A percentile compares a stretch with the other conserved stretches of the same genome.
Evolutionary conservation across 2,329 filamentous ascomycete genomes (phyloP).

Genomic region (Teratosphaeria nubilosa): DNA sequence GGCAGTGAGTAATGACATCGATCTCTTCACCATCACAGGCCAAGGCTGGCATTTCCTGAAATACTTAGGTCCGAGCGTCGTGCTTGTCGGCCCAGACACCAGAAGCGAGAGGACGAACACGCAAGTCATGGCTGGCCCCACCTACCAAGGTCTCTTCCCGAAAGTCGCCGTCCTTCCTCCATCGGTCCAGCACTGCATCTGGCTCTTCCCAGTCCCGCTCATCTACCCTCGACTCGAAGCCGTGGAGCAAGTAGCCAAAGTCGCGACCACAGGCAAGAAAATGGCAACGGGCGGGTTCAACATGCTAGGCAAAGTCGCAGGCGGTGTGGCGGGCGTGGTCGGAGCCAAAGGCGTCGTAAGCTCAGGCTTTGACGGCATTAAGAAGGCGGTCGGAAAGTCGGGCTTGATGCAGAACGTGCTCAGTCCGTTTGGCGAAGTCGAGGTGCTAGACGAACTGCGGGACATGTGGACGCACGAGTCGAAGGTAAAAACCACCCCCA

Average conservation of each 20-base stretch:
- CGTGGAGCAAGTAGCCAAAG: slow-evolving; percentile 82
- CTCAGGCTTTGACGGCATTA: slow-evolving; percentile 86
- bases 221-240: slow-evolving; percentile 86
- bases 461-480: slow-evolving; percentile 98
- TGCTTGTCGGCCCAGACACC: slow-evolving; percentile 81
- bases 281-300: slow-evolving; percentile 96
- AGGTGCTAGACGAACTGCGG: slow-evolving; percentile 84
- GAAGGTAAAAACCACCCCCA: slow-evolving; percentile 46
- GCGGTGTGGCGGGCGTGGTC: slow-evolving; percentile 88
- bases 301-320: slow-evolving; percentile 86
- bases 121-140: slow-evolving; percentile 89
- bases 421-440: slow-evolving; percentile 92
- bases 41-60: slow-evolving; percentile 98
- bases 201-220: slow-evolving; percentile 87
- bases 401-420: slow-evolving; percentile 93
- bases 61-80: slow-evolving; percentile 82
- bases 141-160: slow-evolving; percentile 94
- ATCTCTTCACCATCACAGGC: slow-evolving; percentile 95
- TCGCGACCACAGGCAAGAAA: slow-evolving; percentile 89
- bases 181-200: slow-evolving; percentile 90
- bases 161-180: slow-evolving; percentile 85
- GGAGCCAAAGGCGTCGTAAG: slow-evolving; percentile 89
- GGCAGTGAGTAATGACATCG: slow-evolving; percentile 75
- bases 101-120: slow-evolving; percentile 82
- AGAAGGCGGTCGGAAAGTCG: slow-evolving; percentile 90